Base-by-base conservation (phyloP, 176 grass and related monocot species). In the Typha latifolia region DNA sequence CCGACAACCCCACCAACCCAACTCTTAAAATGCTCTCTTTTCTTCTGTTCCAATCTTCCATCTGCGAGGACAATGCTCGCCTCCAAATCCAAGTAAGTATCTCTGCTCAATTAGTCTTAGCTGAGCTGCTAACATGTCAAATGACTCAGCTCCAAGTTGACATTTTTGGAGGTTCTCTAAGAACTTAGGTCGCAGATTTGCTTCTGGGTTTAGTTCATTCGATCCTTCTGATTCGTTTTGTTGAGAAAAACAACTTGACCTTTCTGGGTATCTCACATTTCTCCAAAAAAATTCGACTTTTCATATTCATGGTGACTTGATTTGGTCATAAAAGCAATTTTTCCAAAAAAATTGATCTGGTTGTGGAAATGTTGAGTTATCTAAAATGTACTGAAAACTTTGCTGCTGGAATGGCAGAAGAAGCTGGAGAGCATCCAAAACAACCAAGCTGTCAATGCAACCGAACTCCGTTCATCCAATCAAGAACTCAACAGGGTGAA, bases 71-170 rank as follows among this genome's bases (percentile, higher is more conserved):
- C 43, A 48, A 85, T 91, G 82, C 29, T 85, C 63, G 79, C 82
- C 14, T 80, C 85, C 65, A 92, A 80, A 75, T 52, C 89, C 79
- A 88, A 56, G 89, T 88, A 88, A 70, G 68, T 66, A 29, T 2
- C 34, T 23, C 15, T 61, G 27, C 27, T 29, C 27, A 29, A 29
- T 29, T 29, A 29, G 27, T 29, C 27, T 29, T 3, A 29, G 27
- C 27, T 29, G 27, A 29, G 27, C 15, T 55, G 53, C 53, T 19
- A 19, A 19, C 1, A 3, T 59, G 16, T 59, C 53, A 16, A 21
- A 16, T 9, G 16, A 59, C n/a, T 59, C 10, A 21, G 16, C 18
- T 21, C 8, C 16, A 59, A 59, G 16, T 59, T 59, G 53, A 7
- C 18, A 59, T 59, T 21, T 59, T 59, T 59, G 3, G 7, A 59